Conservation (phyloP, 2,329 filamentous ascomycete genomes). For the Cladosporium sp. region DNA sequence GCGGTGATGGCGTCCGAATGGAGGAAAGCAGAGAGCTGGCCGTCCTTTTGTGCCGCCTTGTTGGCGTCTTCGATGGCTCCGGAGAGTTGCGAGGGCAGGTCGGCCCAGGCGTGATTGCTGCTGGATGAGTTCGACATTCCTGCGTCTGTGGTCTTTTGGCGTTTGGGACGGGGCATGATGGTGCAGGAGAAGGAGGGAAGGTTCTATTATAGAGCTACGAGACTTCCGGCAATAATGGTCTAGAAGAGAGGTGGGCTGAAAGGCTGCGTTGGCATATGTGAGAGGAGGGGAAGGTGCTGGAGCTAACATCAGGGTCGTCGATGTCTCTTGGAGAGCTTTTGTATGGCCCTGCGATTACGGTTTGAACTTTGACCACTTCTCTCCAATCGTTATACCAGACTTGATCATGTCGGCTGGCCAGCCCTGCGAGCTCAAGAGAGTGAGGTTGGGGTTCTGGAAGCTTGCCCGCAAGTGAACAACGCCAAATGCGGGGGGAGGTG, state of each 20-base stretch:
- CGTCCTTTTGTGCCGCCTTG: conserved; percentile 25
- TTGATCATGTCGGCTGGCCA: too few relatives aligned
- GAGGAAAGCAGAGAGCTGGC: conserved; percentile 28
- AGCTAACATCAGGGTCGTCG: not conserved
- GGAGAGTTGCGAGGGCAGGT: conserved; percentile 25
- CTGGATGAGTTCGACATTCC: conserved; percentile 4
- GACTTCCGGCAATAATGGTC: not conserved
- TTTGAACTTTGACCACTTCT: not conserved
- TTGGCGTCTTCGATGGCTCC: conserved; percentile 25
- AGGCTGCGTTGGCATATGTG: not conserved
- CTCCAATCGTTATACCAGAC: not conserved
- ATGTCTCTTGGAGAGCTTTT: not conserved
- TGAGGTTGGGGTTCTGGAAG: not conserved
- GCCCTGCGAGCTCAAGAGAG: too few relatives aligned
- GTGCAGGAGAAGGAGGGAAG: not conserved
- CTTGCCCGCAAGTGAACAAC: not conserved
- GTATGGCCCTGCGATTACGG: not conserved
- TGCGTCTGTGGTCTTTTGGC: conserved; percentile 11
- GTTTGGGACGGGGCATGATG: conserved; percentile 11
- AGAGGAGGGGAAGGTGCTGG: conserved; percentile 1
- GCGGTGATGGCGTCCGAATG: conserved; percentile 27
- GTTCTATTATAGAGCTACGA: not conserved
- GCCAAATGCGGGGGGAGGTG: not conserved
- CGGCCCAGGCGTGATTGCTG: conserved; percentile 27
- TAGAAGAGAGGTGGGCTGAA: not conserved